Evolutionary conservation across 192 early-diverging fungal species (phyloP), one percentile per base, ranked within the genome.

Genomic region (Endogone sp.): DNA sequence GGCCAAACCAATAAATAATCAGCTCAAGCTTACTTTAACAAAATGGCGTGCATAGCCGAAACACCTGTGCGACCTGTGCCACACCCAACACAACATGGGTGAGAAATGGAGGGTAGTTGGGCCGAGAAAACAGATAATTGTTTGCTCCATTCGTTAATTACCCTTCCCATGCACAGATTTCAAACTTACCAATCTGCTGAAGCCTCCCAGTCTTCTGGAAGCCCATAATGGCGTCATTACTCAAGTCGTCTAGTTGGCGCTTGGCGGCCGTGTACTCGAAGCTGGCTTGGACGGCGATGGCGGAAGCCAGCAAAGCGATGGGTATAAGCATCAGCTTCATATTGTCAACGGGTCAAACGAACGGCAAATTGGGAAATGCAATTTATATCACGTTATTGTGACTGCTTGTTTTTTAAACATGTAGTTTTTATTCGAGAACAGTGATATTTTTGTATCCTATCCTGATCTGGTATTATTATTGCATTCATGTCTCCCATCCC

Each of bases 1-100:
- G 24, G 16, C 27, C 32, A 32, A 2, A 20, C 2, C 13, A 55
- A 2, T 20, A 54, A 16, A 22, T 28, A 54, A 25, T 23, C 37
- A 64, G 30, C 29, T 49, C 11, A 63, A n/a, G 60, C 30, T 67
- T 65, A 76, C 75, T 67, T 68, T 27, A 76, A 44, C 22, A 76
- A 22, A 56, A 77, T 68, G 32, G 71, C 71, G 60, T 86, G 85
- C 76, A 84, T 84, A 4, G 85, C 85, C 31, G 82, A 74, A 1
- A 82, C 81, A 24, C 84, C 81, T 6, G 79, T 76, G 32, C 77
- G 60, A 16, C 82, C 82, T 49, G 37, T 49, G 16, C 9, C 37
- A 49, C 16, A 49, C 16, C 37, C 37, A 16, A 49, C 6, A 49
- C 37, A 49, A 49, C 6, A 16, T 49, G 37, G 6, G 6, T 11